Percentiles rank a stretch among this genome's conserved stretches.
Evolutionary conservation across 2,329 filamentous ascomycete genomes (phyloP).

Genomic region (Alternaria postmessia): DNA sequence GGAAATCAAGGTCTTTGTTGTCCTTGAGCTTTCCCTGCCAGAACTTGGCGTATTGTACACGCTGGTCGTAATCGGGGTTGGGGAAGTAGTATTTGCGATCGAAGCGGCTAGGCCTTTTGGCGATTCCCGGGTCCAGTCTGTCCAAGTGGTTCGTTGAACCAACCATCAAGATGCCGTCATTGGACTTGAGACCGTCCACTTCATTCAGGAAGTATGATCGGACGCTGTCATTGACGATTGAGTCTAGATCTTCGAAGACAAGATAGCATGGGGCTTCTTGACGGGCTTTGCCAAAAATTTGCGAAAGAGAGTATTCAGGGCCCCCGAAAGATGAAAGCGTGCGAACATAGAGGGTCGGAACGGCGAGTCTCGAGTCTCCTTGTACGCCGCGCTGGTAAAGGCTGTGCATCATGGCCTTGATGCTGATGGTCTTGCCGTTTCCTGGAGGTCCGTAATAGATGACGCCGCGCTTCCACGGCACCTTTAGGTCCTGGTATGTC

Average conservation of each 20-base stretch:
- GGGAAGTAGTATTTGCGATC: slow-evolving; percentile 59
- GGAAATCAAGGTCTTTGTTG: slow-evolving; percentile 51
- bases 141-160: slow-evolving; percentile 72
- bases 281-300: slow-evolving; percentile 61
- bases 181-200: slow-evolving; percentile 73
- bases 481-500: slow-evolving; percentile 67
- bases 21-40: slow-evolving; percentile 55
- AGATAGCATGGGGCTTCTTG: slow-evolving; percentile 72
- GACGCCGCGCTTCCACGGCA: slow-evolving; percentile 76
- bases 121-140: slow-evolving; percentile 69
- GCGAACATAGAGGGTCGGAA: slow-evolving; percentile 67
- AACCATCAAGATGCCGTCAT: slow-evolving; percentile 75
- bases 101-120: slow-evolving; percentile 57
- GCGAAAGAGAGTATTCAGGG: slow-evolving; percentile 60
- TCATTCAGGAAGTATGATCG: slow-evolving; percentile 77
- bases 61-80: slow-evolving; percentile 49
- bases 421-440: slow-evolving; percentile 74
- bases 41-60: slow-evolving; percentile 54
- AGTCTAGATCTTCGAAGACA: slow-evolving; percentile 76
- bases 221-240: slow-evolving; percentile 66
- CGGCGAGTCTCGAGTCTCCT: slow-evolving; percentile 46
- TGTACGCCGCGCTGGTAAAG: slow-evolving; percentile 61
- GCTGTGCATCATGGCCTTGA: slow-evolving; percentile 74
- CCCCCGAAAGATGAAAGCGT: slow-evolving; percentile 56
- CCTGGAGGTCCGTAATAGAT: slow-evolving; percentile 72